Percentiles rank a stretch among this genome's conserved stretches.
phyloP scores from a whole-genome alignment of 495 filamentous ascomycete genomes.

The Lepidopterella palustris region DNA sequence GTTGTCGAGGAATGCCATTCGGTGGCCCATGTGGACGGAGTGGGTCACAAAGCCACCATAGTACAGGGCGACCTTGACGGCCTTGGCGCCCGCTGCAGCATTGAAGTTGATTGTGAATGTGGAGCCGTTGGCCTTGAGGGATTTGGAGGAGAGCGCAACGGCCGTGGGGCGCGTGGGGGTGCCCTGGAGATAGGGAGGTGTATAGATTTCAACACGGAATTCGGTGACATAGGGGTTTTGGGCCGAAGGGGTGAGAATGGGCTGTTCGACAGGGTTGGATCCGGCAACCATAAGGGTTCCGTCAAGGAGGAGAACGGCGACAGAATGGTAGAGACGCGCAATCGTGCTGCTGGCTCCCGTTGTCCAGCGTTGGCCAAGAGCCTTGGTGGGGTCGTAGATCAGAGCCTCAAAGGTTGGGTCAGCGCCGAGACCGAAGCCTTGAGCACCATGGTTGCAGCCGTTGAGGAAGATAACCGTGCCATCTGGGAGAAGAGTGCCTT shows the following conservation, averaged over 20 bases:
- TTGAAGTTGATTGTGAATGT: conserved; percentile 47
- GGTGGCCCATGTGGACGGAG: conserved; percentile 57
- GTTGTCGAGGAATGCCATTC: conserved; percentile 51
- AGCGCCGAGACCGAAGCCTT: conserved; percentile 52
- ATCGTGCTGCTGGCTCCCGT: conserved; percentile 45
- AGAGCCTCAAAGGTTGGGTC: conserved; percentile 50
- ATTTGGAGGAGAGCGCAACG: conserved; percentile 39
- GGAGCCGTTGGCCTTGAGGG: conserved; percentile 40
- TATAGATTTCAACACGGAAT: conserved; percentile 56
- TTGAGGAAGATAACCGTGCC: conserved; percentile 57
- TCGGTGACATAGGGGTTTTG: conserved; percentile 48
- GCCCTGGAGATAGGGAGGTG: conserved; percentile 54
- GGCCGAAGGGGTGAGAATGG: conserved; percentile 40
- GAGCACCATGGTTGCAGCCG: conserved; percentile 49
- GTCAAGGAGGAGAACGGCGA: conserved; percentile 52
- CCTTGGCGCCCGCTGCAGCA: conserved; percentile 35
- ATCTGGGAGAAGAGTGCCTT: conserved; percentile 53
- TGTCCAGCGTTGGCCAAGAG: conserved; percentile 48
- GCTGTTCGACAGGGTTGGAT: conserved; percentile 53
- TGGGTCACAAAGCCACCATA: conserved; percentile 59
- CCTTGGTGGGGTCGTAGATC: conserved; percentile 49
- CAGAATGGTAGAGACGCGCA: conserved; percentile 53
- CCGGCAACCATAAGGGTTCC: conserved; percentile 54
- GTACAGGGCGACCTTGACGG: conserved; percentile 47
- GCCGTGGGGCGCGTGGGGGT: conserved; percentile 46